phyloP scores from a whole-genome alignment of 495 filamentous ascomycete species.

The Tuber umbilicatum region DNA sequence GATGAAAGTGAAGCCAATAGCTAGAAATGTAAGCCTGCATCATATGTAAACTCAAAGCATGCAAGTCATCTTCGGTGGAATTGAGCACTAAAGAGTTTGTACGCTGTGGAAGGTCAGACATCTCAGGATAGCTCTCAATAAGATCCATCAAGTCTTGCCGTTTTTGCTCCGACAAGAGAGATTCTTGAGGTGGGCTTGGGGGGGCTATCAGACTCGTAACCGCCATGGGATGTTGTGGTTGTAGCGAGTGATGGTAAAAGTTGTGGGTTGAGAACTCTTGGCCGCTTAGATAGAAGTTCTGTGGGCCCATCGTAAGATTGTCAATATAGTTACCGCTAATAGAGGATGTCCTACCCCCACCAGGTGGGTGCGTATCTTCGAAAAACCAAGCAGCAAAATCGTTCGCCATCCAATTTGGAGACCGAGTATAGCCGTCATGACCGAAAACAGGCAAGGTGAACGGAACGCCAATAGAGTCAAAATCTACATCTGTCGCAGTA shows the following conservation, averaged over 20 bases:
- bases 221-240: constrained; percentile 61
- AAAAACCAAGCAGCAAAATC: constrained; percentile 91
- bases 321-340: constrained; percentile 43
- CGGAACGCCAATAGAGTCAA: constrained; percentile 61
- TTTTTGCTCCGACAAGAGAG: constrained; percentile 79
- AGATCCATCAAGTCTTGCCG: constrained; percentile 75
- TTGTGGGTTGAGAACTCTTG: constrained; percentile 10
- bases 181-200: constrained; percentile 59
- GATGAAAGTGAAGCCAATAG: constrained; percentile 92
- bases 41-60: constrained; percentile 82
- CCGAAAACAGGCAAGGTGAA: constrained; percentile 80
- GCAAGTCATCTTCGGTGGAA: constrained; percentile 45
- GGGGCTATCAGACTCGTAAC: constrained; percentile 85
- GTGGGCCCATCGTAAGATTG: constrained; percentile 42
- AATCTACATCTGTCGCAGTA: constrained; percentile 43
- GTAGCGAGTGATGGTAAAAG: constrained; percentile 29
- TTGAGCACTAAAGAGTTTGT: constrained; percentile 3
- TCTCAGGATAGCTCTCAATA: constrained; percentile 53
- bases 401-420: constrained; percentile 80
- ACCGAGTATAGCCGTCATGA: constrained; percentile 69
- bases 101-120: constrained; percentile 11
- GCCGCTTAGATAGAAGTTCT: constrained; percentile 29
- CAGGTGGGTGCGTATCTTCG: constrained; percentile 49
- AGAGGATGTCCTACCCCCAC: constrained; percentile 23
- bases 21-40: constrained; percentile 92